Base-by-base conservation (phyloP, 306 rosid species). In the Acacia confusa region DNA sequence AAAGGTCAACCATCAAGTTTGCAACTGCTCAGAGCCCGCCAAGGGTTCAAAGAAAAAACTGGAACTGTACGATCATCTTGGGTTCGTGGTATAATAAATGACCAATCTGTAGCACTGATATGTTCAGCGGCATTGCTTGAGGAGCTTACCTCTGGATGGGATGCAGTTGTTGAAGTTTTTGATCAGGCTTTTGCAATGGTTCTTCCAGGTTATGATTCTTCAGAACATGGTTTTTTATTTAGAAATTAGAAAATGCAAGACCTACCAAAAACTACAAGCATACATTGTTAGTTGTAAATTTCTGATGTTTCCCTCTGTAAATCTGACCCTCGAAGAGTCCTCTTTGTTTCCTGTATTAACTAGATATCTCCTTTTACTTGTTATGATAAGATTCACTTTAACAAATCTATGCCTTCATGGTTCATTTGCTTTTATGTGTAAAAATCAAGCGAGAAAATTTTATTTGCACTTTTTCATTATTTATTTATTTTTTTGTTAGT, bases 171-270 rank as follows among this genome's bases (percentile, higher is more conserved):
- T 86, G 97, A 88, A 77, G 87, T 92, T 87, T 80, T 95, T 74
- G 86, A 89, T 87, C 99, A 91, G 85, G 97, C 97, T 78, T 92
- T 95, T 85, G 82, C 92, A 78, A 87, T 87, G 91, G 99, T 92
- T 81, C 97, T 95, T 88, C 99, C 99, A 86, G 99, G 99, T 89
- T 82, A 72, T 76, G 67, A 8, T 30, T 82, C 72, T 79, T 86
- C 60, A 76, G 61, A 60, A 60, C 22, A 50, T 76, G 30, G 52
- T 72, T 63, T 41, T 48, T 66, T 45, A 52, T 52, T 72, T 66
- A 58, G 24, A 71, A 74, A 57, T 57, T 22, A 57, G 64, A 55
- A 8, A 55, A 71, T 27, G 68, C 28, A 27, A 25, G 38, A 14
- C 38, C 36, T 61, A 20, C 38, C 20, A 27, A 27, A 61, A 28